Conservation (phyloP, 2,329 filamentous ascomycete genomes). For the Fusarium sp. region DNA sequence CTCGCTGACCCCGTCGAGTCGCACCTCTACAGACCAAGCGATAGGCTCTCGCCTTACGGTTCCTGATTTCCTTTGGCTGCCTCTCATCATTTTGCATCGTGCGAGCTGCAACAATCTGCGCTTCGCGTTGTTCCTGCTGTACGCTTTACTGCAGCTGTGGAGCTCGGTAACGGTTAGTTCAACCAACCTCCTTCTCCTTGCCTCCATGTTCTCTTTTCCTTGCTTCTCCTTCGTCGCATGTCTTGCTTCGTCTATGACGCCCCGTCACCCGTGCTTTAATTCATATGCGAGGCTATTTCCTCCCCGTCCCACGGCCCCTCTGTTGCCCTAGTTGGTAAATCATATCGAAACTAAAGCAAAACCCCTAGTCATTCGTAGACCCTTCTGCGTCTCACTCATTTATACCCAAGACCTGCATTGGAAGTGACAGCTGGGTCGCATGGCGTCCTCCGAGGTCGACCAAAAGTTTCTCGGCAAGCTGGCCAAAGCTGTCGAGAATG, state of each 20-base stretch:
- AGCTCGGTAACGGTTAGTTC: constrained; percentile 42
- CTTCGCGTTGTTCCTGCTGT: constrained; percentile 39
- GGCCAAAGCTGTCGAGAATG: constrained; percentile 80
- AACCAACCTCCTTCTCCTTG: constrained; percentile 43
- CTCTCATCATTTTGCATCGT: constrained; percentile 46
- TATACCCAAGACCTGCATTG: constrained; percentile 16
- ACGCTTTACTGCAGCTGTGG: constrained; percentile 43
- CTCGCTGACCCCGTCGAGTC: constrained; percentile 37
- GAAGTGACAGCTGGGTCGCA: constrained; percentile 54
- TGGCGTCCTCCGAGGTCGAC: constrained; percentile 97
- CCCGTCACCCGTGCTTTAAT: constrained; percentile 44
- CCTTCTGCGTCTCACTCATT: constrained; percentile 30
- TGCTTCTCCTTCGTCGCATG: constrained; percentile 39
- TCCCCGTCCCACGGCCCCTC: constrained; percentile 29
- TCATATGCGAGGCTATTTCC: constrained; percentile 46
- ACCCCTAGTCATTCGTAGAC: constrained; percentile 36
- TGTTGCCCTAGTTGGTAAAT: constrained; percentile 36
- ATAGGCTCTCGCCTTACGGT: constrained; percentile 28
- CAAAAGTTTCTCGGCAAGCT: constrained; percentile 95
- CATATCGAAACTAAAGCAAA: constrained; percentile 38
- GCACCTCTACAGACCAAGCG: constrained; percentile 28
- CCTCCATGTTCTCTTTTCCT: constrained; percentile 39
- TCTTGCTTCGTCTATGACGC: constrained; percentile 30
- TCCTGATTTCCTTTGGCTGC: constrained; percentile 34
- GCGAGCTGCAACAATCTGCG: constrained; percentile 40